Evolutionary conservation across 306 rosid species (phyloP), one percentile per base, ranked within the genome.

Genomic region (Malus fusca): DNA sequence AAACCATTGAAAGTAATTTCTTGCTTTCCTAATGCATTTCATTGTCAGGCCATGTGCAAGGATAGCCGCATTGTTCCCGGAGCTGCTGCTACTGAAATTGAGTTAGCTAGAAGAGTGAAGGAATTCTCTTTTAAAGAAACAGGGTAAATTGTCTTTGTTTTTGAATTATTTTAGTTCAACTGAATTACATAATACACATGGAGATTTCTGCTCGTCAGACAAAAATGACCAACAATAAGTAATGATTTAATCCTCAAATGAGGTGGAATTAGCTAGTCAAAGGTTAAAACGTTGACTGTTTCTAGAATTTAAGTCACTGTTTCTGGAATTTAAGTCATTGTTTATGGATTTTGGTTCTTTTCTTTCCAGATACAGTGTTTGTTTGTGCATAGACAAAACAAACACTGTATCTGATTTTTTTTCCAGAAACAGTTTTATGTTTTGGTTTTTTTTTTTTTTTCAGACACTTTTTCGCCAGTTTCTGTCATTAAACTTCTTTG

Each of bases 21-120:
- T 63, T 71, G 69, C 55, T 71, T 61, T 53, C 4, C 67, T 26
- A 61, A 74, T 78, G 51, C 74, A 70, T 81, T 78, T 80, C 30
- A 61, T 71, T 80, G n/a, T 79, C 77, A 95, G 98, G 97, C 97
- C 46, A 91, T 91, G 93, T 92, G 96, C 74, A 87, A 85, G 84
- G 93, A 93, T 76, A 93, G 98, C 82, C 92, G 98, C 28, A 82
- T 65, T 37, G 92, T 93, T 73, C 93, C 98, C 68, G 98, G 97
- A 67, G 97, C 93, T 80, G 92, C 97, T 6, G 97, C 98, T 68
- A 93, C 98, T 44, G 98, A 93, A 86, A 93, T 93, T 63, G 98
- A 93, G 87, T 79, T 91, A 68, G 98, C 93, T 66, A 89, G 76
- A 80, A 84, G 90, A 79, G 91, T 93, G 74, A 93, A 93, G 81